These are phyloP conservation scores for Chaetomium cochliodes DNA, from an alignment of 495 filamentous ascomycete species.

Conservation along the genomic window DNA sequence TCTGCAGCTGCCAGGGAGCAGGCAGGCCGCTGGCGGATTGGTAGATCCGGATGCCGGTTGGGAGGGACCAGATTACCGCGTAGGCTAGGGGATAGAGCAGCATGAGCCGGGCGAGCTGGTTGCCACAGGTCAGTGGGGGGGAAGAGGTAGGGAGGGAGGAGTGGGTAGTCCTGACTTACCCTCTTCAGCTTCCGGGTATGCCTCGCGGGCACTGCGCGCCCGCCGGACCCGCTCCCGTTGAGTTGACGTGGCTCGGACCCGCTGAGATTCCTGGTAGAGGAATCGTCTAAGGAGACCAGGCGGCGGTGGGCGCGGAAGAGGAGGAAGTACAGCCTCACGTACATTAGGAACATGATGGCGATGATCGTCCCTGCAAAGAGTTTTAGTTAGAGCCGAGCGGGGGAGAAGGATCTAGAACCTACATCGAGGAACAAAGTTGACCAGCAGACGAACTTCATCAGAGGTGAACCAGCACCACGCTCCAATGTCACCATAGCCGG, in stretches of 20 bases:
- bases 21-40: conserved; percentile 36
- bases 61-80: conserved; percentile 46
- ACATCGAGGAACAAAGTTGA: conserved; percentile 44
- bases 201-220: neutral
- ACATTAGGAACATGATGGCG: conserved; percentile 39
- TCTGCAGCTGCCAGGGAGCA: conserved; percentile 42
- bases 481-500: conserved; percentile 47
- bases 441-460: conserved; percentile 39
- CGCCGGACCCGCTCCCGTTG: neutral
- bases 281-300: conserved; percentile 29
- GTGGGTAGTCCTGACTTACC: conserved; percentile 23
- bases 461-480: conserved; percentile 48
- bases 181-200: conserved; percentile 32
- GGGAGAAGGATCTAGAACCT: neutral
- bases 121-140: no score
- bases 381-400: neutral
- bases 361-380: conserved; percentile 39
- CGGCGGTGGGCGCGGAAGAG: conserved; percentile 43
- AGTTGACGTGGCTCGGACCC: conserved; percentile 2
- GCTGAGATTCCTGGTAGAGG: neutral
- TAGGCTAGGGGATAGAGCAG: conserved; percentile 47
- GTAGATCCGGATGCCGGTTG: conserved; percentile 45
- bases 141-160: no score
- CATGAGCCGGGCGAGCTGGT: conserved; percentile 43
- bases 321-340: conserved; percentile 42